These are phyloP conservation scores for Diaporthe sp. DNA, from an alignment of 2,329 filamentous ascomycete genomes.

Conservation along the genomic window DNA sequence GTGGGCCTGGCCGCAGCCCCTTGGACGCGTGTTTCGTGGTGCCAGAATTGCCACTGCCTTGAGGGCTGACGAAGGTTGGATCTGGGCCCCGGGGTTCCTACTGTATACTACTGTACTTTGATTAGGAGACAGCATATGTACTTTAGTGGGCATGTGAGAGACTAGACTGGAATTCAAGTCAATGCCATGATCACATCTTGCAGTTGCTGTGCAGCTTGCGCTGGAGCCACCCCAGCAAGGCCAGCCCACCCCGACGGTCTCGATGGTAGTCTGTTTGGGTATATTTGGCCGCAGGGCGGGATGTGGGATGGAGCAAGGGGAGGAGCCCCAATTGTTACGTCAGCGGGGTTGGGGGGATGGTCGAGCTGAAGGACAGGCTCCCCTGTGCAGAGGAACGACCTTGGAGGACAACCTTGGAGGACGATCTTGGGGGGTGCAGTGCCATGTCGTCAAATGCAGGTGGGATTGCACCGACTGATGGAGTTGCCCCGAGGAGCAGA, in stretches of 20 bases:
- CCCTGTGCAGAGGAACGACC: background rate
- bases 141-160: background rate
- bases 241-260: background rate
- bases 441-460: no score
- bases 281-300: conserved; percentile 8
- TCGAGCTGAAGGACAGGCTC: conserved; percentile 9
- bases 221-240: background rate
- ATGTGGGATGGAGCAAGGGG: background rate
- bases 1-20: conserved; percentile 15
- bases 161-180: background rate
- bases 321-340: conserved; percentile 24
- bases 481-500: conserved; percentile 6
- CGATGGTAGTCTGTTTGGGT: background rate
- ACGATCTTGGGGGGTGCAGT: no score
- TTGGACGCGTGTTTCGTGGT: conserved; percentile 25
- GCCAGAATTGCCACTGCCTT: conserved; percentile 6
- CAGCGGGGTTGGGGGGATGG: conserved; percentile 28
- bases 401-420: background rate
- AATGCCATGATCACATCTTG: conserved; percentile 13
- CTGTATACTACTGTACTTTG: background rate
- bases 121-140: background rate
- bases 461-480: background rate
- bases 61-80: background rate
- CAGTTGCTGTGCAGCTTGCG: background rate
- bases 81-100: background rate